Percentiles rank a stretch among this genome's conserved stretches.
These are phyloP conservation scores for Neodidymelliopsis sp. DNA, from an alignment of 2,329 filamentous ascomycete genomes.

Conservation along the genomic window DNA sequence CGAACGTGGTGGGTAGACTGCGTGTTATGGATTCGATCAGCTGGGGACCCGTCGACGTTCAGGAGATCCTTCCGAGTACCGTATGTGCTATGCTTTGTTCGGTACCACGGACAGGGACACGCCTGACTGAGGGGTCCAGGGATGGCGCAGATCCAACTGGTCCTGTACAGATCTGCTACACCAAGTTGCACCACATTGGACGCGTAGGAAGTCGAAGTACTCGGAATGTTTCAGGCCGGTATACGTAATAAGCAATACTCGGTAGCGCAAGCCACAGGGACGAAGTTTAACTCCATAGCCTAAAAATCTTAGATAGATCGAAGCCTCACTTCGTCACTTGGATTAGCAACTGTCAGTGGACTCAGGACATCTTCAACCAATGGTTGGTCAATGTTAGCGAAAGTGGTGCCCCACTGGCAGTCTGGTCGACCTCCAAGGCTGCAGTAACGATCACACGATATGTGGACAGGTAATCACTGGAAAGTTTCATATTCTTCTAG, in stretches of 20 bases:
- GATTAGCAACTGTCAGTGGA: background rate
- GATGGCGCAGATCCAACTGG: background rate
- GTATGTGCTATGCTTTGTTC: background rate
- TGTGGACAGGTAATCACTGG: background rate
- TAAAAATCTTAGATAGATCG: background rate
- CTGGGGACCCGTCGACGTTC: conserved; percentile 5
- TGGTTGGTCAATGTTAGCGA: conserved; percentile 4
- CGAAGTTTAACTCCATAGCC: background rate
- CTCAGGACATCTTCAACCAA: background rate
- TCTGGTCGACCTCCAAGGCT: conserved; percentile 5
- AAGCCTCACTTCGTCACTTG: conserved; percentile 4
- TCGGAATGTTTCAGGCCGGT: background rate
- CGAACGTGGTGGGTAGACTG: background rate
- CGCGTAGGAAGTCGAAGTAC: background rate
- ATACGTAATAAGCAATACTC: background rate
- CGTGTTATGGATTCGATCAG: conserved; percentile 1
- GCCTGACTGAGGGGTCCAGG: conserved; percentile 1
- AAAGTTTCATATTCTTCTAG: conserved; percentile 12
- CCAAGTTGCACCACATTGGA: conserved; percentile 1
- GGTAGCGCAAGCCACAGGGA: conserved; percentile 8
- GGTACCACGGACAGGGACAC: background rate
- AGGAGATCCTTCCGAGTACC: conserved; percentile 4
- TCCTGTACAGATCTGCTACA: conserved; percentile 13
- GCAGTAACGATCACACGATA: background rate
- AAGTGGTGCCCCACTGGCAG: conserved; percentile 6